Conservation (phyloP, 306 rosid species). For the Begonia masoniana region DNA sequence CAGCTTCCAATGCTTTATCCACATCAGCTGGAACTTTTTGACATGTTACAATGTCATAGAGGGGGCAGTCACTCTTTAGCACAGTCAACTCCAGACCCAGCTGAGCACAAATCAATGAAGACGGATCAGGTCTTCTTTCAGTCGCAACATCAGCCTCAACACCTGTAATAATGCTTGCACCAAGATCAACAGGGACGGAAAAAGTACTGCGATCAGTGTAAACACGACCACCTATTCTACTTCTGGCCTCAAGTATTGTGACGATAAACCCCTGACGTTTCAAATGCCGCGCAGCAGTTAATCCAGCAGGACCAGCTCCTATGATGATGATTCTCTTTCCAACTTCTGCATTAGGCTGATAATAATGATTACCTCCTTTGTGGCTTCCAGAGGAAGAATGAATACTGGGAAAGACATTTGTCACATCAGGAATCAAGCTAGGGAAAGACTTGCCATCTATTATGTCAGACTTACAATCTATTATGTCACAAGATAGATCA, state of each 20-base stretch:
- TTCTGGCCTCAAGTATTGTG: conserved; percentile 81
- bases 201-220: conserved; percentile 76
- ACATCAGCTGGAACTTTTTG: conserved; percentile 80
- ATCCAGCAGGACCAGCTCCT: conserved; percentile 99
- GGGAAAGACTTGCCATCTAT: neutral
- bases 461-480: neutral
- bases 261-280: conserved; percentile 85
- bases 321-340: conserved; percentile 66
- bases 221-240: conserved; percentile 93
- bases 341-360: conserved; percentile 29
- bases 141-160: conserved; percentile 98
- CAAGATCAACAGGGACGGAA: conserved; percentile 98
- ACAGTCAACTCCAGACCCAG: conserved; percentile 88
- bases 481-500: neutral
- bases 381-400: conserved; percentile 18
- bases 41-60: conserved; percentile 69
- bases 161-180: conserved; percentile 99
- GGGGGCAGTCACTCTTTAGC: conserved; percentile 93
- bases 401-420: no score
- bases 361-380: conserved; percentile 13
- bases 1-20: conserved; percentile 94
- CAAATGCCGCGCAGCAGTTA: conserved; percentile 96
- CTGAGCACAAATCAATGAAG: conserved; percentile 91
- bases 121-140: conserved; percentile 98
- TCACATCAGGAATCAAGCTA: no score